Evolutionary conservation across 176 grass and related monocot species (phyloP).

Genomic region (Stipa capillata): DNA sequence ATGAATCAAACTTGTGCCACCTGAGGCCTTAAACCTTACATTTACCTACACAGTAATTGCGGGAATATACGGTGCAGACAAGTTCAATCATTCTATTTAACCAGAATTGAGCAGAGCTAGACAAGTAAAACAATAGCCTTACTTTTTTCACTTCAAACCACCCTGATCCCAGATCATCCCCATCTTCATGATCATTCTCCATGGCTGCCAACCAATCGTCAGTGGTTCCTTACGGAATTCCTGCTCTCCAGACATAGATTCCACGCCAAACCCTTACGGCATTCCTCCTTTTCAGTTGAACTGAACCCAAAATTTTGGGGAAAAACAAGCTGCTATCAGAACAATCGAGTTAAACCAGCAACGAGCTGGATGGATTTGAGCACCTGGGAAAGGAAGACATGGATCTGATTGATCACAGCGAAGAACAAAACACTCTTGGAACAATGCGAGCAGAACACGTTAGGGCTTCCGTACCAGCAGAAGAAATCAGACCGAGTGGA

Average conservation of each 20-base stretch:
- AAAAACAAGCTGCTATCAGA: background rate
- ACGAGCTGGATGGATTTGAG: background rate
- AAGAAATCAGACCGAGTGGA: no score
- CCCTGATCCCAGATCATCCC: constrained; percentile 78
- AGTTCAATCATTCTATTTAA: background rate
- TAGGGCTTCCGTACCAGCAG: no score
- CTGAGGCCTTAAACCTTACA: background rate
- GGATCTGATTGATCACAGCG: no score
- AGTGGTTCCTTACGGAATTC: background rate
- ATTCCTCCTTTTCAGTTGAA: background rate
- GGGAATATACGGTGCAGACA: background rate
- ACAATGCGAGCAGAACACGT: no score
- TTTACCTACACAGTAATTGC: background rate
- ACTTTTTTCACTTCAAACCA: constrained; percentile 98
- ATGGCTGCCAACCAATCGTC: constrained; percentile 23
- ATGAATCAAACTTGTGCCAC: background rate
- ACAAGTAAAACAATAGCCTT: background rate
- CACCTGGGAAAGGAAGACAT: background rate
- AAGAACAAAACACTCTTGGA: no score
- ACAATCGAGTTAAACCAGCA: background rate
- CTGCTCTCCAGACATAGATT: background rate
- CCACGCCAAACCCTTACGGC: background rate
- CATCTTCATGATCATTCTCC: constrained; percentile 45
- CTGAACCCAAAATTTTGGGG: background rate
- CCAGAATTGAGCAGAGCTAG: background rate